Conservation (phyloP, 2,329 filamentous ascomycete species). For the Pseudogymnoascus sp. region DNA sequence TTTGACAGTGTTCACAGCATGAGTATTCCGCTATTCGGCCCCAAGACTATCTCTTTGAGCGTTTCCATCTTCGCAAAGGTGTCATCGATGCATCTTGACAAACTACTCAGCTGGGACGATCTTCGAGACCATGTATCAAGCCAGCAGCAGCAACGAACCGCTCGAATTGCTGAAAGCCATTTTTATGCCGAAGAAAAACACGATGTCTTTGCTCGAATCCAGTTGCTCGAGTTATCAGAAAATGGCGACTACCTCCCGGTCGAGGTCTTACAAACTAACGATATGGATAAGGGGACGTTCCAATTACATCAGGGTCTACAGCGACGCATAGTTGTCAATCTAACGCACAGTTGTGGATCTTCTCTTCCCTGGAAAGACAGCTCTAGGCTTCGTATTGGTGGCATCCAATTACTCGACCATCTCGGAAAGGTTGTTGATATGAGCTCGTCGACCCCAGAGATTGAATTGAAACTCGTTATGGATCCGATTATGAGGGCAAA, state of each 20-base stretch:
- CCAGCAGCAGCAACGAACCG: slow-evolving; percentile 44
- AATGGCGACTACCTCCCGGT: slow-evolving; percentile 85
- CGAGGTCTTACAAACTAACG: slow-evolving; percentile 79
- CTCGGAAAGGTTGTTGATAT: slow-evolving; percentile 78
- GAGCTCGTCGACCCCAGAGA: slow-evolving; percentile 61
- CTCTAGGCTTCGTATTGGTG: slow-evolving; percentile 66
- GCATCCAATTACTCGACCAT: slow-evolving; percentile 74
- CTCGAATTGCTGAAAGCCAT: slow-evolving; percentile 78
- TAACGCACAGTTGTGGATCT: slow-evolving; percentile 88
- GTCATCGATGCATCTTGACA: slow-evolving; percentile 89
- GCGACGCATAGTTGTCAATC: slow-evolving; percentile 72
- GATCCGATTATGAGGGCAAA: slow-evolving; percentile 76
- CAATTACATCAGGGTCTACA: slow-evolving; percentile 94
- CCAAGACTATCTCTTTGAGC: slow-evolving; percentile 66
- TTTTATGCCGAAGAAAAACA: slow-evolving; percentile 92
- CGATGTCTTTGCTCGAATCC: slow-evolving; percentile 79
- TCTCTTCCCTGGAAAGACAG: slow-evolving; percentile 83
- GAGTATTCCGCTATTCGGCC: slow-evolving; percentile 76
- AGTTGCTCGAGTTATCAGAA: slow-evolving; percentile 87
- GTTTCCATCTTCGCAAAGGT: slow-evolving; percentile 89
- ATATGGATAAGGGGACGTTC: slow-evolving; percentile 81
- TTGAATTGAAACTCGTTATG: slow-evolving; percentile 67
- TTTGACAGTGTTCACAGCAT: slow-evolving; percentile 99
- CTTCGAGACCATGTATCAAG: slow-evolving; percentile 73
- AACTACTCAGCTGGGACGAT: slow-evolving; percentile 96